Base-by-base conservation (phyloP, 768 basidiomycete genomes). In the Amanita molliuscula region DNA sequence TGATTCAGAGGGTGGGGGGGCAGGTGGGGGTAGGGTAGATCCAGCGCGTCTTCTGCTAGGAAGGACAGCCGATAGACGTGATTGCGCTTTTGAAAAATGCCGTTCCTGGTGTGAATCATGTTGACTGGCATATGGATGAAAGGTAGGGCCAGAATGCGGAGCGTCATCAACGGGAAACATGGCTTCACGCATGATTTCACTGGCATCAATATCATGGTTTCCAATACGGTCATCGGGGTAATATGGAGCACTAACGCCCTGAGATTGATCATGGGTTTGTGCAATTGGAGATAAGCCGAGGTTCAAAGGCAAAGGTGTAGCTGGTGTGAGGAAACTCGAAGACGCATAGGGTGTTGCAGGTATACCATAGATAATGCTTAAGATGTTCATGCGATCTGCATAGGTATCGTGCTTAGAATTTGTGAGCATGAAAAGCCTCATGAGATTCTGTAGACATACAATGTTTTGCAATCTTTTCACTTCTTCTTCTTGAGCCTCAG, bases 401-500 rank as follows among this genome's bases (percentile, higher is more conserved):
- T 95, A 95, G 7, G 92, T 94, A 65, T 95, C 92, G 62, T 94
- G 92, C 91, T 50, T 44, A 41, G 23, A 50, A 44, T 15, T 15
- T 93, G 63, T 50, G 46, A 35, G 38, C 40, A 18, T 51, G 53
- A 48, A 54, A 53, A 47, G 36, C n/a, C 42, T 28, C 16, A 13
- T 41, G 47, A 28, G 46, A 56, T 11, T 16, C 52, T 33, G 16
- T 29, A 52, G 25, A 62, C 90, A 70, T 67, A 91, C 91, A 56
- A 95, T 95, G 55, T 86, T 86, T 67, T 86, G 85, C 51, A 95
- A 68, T 56, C 91, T 72, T 56, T 81, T 74, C 43, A 92, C 83
- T 72, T 95, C 92, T 59, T 94, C 92, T 63, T 89, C 84, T 62
- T 91, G 88, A 20, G 91, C 90, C n/a, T 87, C 82, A 13, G 88